Conservation (phyloP, 495 filamentous ascomycete genomes). For the Talaromyces proteolyticus region DNA sequence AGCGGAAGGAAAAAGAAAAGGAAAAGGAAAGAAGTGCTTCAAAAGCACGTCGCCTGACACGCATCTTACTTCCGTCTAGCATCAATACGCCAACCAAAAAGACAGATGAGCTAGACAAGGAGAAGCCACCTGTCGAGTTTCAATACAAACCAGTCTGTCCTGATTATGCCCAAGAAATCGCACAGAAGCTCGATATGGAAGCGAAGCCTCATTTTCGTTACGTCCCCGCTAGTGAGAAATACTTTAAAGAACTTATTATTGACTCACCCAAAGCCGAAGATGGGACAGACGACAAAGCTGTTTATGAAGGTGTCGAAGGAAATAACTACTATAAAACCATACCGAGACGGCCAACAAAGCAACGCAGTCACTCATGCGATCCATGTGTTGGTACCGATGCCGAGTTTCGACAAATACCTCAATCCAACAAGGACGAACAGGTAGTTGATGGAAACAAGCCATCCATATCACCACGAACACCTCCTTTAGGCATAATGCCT, state of each 20-base stretch:
- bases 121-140: conserved; percentile 7
- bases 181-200: conserved; percentile 13
- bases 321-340: conserved; percentile 6
- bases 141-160: conserved; percentile 1
- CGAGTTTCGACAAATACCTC: not conserved
- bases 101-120: not conserved
- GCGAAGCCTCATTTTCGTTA: conserved; percentile 24
- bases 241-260: conserved; percentile 12
- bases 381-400: not conserved
- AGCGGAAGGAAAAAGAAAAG: conserved; percentile 6
- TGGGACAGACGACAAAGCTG: conserved; percentile 2
- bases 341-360: conserved; percentile 2
- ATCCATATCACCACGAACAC: not conserved
- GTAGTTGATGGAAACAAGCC: too few species aligned
- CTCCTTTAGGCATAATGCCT: not conserved
- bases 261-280: conserved; percentile 16
- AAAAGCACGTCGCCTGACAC: conserved; percentile 2
- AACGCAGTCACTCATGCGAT: conserved; percentile 6
- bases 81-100: not conserved
- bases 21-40: conserved; percentile 11
- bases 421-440: too few species aligned
- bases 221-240: conserved; percentile 23
- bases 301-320: conserved; percentile 10
- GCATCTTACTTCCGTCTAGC: conserved; percentile 4
- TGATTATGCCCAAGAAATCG: conserved; percentile 17